Base-by-base conservation (phyloP, 345 rosid species). In the Eucalyptus tenuipes region DNA sequence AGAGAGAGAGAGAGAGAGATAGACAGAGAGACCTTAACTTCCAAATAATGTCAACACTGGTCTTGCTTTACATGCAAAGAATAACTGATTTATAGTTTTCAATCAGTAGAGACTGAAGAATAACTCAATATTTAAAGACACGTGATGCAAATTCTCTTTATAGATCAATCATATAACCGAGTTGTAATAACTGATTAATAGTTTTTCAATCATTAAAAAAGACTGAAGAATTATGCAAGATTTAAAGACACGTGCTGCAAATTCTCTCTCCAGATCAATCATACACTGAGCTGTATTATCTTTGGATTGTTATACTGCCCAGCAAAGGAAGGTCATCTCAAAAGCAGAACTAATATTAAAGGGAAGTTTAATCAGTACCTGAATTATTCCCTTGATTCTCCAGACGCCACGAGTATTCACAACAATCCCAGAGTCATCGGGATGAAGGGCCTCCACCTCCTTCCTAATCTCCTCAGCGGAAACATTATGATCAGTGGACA, bases 311-410 rank as follows among this genome's bases (percentile, higher is more conserved):
- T 75, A 13, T 22, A 75, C 47, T 40, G 27, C 47, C 47, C 47
- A 75, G 47, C 27, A 75, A 75, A 75, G 82, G 15, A 87, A 10
- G n/a, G 18, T 59, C 86, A 82, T 64, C 27, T 25, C 49, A 42
- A 40, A 64, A 85, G 82, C 82, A 75, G 27, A 75, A 37, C 82
- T 20, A 6, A 75, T 16, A 11, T 45, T 12, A 48, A 49, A 4
- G 20, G 24, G 24, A 18, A 22, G 50, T 29, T 42, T 37, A 64
- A 16, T 87, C 61, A 11, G 81, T 91, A 95, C 97, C 97, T 95
- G 97, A 92, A 95, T 94, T 88, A 95, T 94, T 87, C 97, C 97
- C 93, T 93, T 95, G 14, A 95, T 93, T 75, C 96, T 91, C 97
- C 97, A 95, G 89, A 93, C 97, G 13, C 97, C 97, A 11, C 86